Percentiles rank a stretch among this genome's conserved stretches.
These are phyloP conservation scores for Raffaelea deltoideospora DNA, from an alignment of 2,329 filamentous ascomycete genomes.

Conservation along the genomic window DNA sequence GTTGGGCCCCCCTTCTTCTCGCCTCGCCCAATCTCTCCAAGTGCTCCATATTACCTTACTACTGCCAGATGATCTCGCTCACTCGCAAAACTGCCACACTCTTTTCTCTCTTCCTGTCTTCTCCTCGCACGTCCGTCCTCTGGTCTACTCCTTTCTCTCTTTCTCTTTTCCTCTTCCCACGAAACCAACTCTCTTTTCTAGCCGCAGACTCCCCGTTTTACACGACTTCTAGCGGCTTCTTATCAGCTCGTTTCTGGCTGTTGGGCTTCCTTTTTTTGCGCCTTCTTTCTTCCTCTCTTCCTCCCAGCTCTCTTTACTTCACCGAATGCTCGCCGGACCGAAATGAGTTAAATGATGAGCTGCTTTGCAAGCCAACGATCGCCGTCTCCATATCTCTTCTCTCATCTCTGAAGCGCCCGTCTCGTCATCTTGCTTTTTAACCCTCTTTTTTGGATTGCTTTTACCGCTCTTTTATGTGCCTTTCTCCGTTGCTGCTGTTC, in stretches of 20 bases:
- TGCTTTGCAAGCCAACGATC: too few relatives aligned
- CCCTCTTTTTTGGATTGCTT: too few relatives aligned
- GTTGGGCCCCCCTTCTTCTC: slow-evolving; percentile 2
- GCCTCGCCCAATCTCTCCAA: background rate
- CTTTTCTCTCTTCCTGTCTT: slow-evolving; percentile 2
- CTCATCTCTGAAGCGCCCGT: too few relatives aligned
- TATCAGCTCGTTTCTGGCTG: background rate
- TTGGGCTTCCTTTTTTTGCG: background rate
- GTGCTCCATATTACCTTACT: too few relatives aligned
- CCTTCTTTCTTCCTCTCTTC: background rate
- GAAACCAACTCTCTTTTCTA: background rate
- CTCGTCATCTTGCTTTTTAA: too few relatives aligned
- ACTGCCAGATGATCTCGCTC: too few relatives aligned
- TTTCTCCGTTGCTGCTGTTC: too few relatives aligned
- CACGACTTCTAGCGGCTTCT: background rate
- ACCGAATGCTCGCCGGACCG: too few relatives aligned
- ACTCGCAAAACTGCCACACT: too few relatives aligned
- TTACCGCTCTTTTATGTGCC: too few relatives aligned
- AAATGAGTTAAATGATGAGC: too few relatives aligned
- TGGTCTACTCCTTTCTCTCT: background rate
- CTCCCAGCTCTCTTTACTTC: background rate
- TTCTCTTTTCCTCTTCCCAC: background rate
- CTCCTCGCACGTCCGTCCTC: too few relatives aligned
- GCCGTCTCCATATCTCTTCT: background rate
- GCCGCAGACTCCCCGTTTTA: background rate